Evolutionary conservation across 2,329 filamentous ascomycete species (phyloP), one percentile per base, ranked within the genome.

Genomic region (Sarocladiaceae sp.): DNA sequence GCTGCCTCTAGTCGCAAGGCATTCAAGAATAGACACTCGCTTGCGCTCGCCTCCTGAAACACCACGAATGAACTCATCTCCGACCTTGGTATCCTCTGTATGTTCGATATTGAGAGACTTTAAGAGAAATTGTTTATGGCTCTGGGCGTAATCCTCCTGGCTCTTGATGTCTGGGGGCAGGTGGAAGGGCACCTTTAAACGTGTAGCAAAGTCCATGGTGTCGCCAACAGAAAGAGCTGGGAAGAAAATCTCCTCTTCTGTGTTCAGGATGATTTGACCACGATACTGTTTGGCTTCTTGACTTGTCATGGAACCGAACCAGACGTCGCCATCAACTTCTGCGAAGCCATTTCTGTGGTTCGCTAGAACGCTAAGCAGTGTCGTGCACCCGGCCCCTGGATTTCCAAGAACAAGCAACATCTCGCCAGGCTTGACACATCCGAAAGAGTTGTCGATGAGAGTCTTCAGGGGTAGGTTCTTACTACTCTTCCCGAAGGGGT

Each of bases 11-110:
- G 59, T 65, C 3, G 68, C 71, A 22, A 84, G 75, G 3, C 83
- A 83, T 64, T 89, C 86, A 2, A 83, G 84, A 54, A 89, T 84
- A 33, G 80, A 84, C 2, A 90, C 86, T 66, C 87, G 81, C 68
- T 90, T 88, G 53, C 80, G 73, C 62, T 84, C 82, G 46, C 82
- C 82, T 25, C 82, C 82, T 35, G 75, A 79, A 2, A 84, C 74
- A 26, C 66, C 66, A 8, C 83, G 77, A n/a, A 86, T 74, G 25
- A 82, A 76, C 51, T 85, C 82, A 55, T 86, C 80, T 2, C 84
- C 85, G n/a, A 88, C 81, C 53, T 78, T 78, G 0, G 84, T 87
- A 28, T 78, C 71, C 52, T 82, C 64, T 0, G 82, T 84, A 59
- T 88, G 83, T 25, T 78, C 75, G 26, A 87, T 84, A 64, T 83